phyloP scores from a whole-genome alignment of 2,329 filamentous ascomycete species.

The Aquanectria penicillioides region DNA sequence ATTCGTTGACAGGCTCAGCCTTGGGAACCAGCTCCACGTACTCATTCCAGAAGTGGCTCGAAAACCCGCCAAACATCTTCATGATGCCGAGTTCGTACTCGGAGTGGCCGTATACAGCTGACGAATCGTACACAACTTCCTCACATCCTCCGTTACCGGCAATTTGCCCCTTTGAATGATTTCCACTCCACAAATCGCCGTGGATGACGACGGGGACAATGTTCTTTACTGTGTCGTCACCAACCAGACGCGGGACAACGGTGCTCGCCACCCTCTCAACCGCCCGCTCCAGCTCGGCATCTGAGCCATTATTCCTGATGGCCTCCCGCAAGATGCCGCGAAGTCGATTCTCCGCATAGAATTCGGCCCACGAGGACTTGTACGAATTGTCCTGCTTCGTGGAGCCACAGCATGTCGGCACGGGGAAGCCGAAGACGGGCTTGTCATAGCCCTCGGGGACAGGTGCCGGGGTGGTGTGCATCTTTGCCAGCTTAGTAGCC shows the following conservation, averaged over 20 bases:
- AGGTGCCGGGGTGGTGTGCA: conserved; percentile 82
- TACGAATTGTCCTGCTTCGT: conserved; percentile 84
- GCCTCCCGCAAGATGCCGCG: conserved; percentile 69
- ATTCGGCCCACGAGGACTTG: conserved; percentile 80
- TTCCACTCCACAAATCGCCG: conserved; percentile 94
- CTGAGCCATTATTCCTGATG: conserved; percentile 69
- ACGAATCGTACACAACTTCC: conserved; percentile 85
- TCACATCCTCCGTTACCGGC: conserved; percentile 64
- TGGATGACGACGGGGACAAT: conserved; percentile 85
- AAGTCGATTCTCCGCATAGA: conserved; percentile 83
- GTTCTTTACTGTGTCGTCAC: conserved; percentile 70
- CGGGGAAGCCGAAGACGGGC: conserved; percentile 84
- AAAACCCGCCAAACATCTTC: conserved; percentile 95
- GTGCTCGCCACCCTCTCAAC: conserved; percentile 71
- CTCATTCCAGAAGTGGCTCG: conserved; percentile 74
- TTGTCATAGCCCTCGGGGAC: conserved; percentile 65
- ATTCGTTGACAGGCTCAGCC: conserved; percentile 83
- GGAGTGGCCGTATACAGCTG: conserved; percentile 82
- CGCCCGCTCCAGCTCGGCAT: conserved; percentile 68
- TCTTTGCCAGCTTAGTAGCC: conserved; percentile 78
- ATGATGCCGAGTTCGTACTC: conserved; percentile 96
- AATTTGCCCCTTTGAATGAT: conserved; percentile 75
- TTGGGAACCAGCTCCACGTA: conserved; percentile 81
- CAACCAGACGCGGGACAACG: conserved; percentile 82
- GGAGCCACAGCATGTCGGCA: conserved; percentile 86